Evolutionary conservation across 495 filamentous ascomycete genomes (phyloP), one percentile per base, ranked within the genome.

Genomic region (Daldinia loculata): DNA sequence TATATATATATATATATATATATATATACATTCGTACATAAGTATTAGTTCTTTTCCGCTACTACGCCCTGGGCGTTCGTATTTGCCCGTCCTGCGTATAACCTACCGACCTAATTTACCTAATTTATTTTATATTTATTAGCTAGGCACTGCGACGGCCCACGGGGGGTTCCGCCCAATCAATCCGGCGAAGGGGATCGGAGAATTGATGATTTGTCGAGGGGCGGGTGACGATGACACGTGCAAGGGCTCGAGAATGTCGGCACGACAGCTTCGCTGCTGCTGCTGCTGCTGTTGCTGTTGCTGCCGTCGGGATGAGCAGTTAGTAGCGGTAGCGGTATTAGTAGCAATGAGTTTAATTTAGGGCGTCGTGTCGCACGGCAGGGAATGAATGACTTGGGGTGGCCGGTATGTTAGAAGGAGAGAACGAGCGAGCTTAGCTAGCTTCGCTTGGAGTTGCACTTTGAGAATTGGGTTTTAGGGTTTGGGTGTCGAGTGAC

Each of bases 151-250:
- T 24, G 17, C 43, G 43, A 48, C 43, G 19, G 9, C 32, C 32
- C 2, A 34, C 32, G 32, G 32, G 32, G 34, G 11, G 6, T 36
- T 14, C 34, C 34, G 34, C 0, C 34, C 34, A 36, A 36, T 36
- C 11, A 14, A 4, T 24, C 14, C 39, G 15, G 39, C 39, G 6
- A 41, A 24, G 43, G n/a, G 48, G 15, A 63, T 75, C 75, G 75
- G 72, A 61, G 62, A 72, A 61, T 75, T 73, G 69, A 71, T 77
- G 67, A 72, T 75, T 77, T 64, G 72, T 71, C 32, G 22, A 64
- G n/a, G 52, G 27, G 7, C 19, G 26, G n/a, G n/a, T 41, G 63
- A 67, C 53, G 63, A 64, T 72, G 67, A 56, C 64, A 67, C 57
- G 63, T 61, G 60, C 56, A 29, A 56, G 62, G 69, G 63, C 43